Percentiles rank a stretch among this genome's conserved stretches.
These are phyloP conservation scores for Penicillium sp. DNA, from an alignment of 2,329 filamentous ascomycete genomes.

Conservation along the genomic window DNA sequence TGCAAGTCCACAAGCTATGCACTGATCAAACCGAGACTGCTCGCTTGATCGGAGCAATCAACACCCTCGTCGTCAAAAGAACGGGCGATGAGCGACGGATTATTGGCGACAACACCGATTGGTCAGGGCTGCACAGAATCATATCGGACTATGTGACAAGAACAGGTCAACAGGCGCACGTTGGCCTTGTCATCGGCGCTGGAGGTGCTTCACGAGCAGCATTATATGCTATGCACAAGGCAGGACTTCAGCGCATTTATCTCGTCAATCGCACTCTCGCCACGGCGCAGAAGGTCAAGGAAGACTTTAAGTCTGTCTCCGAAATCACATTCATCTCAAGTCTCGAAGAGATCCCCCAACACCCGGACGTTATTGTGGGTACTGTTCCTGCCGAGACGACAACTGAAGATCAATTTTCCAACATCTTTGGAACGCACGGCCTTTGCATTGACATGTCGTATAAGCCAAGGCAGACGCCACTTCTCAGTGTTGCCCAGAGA, in stretches of 20 bases:
- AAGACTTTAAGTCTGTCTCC: conserved; percentile 14
- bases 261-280: conserved; percentile 38
- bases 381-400: conserved; percentile 27
- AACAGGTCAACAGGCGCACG: conserved; percentile 19
- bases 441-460: conserved; percentile 32
- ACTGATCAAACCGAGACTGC: conserved; percentile 45
- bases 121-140: conserved; percentile 46
- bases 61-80: conserved; percentile 23
- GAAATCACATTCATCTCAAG: conserved; percentile 12
- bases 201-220: conserved; percentile 50
- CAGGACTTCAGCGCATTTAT: conserved; percentile 40
- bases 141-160: conserved; percentile 19
- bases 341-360: conserved; percentile 15
- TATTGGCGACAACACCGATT: conserved; percentile 50
- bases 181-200: conserved; percentile 47
- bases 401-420: conserved; percentile 20
- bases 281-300: conserved; percentile 17
- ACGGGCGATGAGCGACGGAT: conserved; percentile 28
- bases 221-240: conserved; percentile 40
- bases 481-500: conserved; percentile 21
- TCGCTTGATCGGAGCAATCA: conserved; percentile 41
- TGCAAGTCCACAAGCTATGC: conserved; percentile 45
- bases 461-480: conserved; percentile 27
- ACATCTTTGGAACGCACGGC: conserved; percentile 17
- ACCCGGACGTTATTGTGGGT: conserved; percentile 26